These are phyloP conservation scores for Castanopsis chinensis DNA, from an alignment of 306 rosid species.

Conservation along the genomic window DNA sequence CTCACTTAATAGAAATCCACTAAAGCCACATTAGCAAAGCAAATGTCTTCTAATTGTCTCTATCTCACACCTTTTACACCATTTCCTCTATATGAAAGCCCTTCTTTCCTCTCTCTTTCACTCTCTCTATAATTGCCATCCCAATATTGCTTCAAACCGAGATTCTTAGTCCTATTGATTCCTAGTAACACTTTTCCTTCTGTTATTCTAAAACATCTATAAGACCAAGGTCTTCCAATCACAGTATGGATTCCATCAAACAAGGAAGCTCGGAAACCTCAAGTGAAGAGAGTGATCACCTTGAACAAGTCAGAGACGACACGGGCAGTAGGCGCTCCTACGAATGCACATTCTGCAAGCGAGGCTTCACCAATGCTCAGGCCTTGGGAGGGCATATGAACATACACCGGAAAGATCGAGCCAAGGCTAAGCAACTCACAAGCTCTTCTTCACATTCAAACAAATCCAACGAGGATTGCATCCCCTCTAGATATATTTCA, in stretches of 20 bases:
- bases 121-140: not conserved
- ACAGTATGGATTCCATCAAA: conserved; percentile 42
- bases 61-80: conserved; percentile 18
- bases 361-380: conserved; percentile 97
- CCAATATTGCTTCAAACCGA: not conserved
- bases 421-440: conserved; percentile 53
- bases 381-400: conserved; percentile 98
- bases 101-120: conserved; percentile 16
- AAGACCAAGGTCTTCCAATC: not conserved
- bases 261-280: conserved; percentile 46
- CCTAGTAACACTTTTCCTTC: not conserved
- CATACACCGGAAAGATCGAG: conserved; percentile 80
- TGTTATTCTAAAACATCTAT: not conserved
- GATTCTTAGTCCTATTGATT: not conserved
- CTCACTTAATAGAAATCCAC: conserved; percentile 30
- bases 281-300: conserved; percentile 54
- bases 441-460: conserved; percentile 8
- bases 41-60: conserved; percentile 48
- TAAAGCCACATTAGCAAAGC: conserved; percentile 36
- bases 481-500: conserved; percentile 28
- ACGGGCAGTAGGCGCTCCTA: conserved; percentile 50
- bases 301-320: conserved; percentile 20
- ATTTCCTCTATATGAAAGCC: conserved; percentile 36
- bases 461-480: conserved; percentile 18
- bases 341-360: conserved; percentile 83